These are phyloP conservation scores for Rhynchosporium agropyri DNA, from an alignment of 2,329 filamentous ascomycete species.

Conservation along the genomic window DNA sequence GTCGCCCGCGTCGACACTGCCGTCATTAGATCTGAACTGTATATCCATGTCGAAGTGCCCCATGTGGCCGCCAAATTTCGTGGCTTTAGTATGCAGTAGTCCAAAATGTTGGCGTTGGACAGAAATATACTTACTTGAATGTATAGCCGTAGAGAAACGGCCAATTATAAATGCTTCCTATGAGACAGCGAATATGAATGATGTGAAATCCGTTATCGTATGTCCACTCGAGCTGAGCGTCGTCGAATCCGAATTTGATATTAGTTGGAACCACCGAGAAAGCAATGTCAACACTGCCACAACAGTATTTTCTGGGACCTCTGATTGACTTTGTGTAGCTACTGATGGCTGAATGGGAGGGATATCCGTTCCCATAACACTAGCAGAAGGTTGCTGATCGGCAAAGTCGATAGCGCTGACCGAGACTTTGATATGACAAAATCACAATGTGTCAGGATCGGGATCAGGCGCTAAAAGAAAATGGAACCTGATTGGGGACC, in stretches of 20 bases:
- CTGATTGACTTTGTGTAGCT: neutral
- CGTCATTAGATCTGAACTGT: slow-evolving; percentile 48
- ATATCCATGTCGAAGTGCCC: slow-evolving; percentile 29
- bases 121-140: slow-evolving; percentile 20
- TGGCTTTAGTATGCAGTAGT: neutral
- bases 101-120: neutral
- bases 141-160: slow-evolving; percentile 37
- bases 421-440: too few relatives aligned
- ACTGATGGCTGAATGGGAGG: slow-evolving; percentile 33
- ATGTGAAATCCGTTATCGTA: slow-evolving; percentile 55
- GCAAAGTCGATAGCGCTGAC: slow-evolving; percentile 40
- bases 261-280: slow-evolving; percentile 35
- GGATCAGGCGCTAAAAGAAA: too few relatives aligned
- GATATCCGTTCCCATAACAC: slow-evolving; percentile 35
- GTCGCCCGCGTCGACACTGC: slow-evolving; percentile 42
- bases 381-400: slow-evolving; percentile 31
- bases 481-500: too few relatives aligned
- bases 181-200: slow-evolving; percentile 58
- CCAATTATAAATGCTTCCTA: slow-evolving; percentile 59
- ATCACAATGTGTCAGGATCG: too few relatives aligned
- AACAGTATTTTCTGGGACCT: neutral
- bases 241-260: slow-evolving; percentile 41
- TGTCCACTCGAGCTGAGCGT: slow-evolving; percentile 47
- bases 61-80: slow-evolving; percentile 32
- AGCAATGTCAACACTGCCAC: neutral